A percentile compares a stretch with the other conserved stretches of the same genome.
Conservation (phyloP, 129 eudicot genomes). For the Pseudognaphalium luteoalbum region DNA sequence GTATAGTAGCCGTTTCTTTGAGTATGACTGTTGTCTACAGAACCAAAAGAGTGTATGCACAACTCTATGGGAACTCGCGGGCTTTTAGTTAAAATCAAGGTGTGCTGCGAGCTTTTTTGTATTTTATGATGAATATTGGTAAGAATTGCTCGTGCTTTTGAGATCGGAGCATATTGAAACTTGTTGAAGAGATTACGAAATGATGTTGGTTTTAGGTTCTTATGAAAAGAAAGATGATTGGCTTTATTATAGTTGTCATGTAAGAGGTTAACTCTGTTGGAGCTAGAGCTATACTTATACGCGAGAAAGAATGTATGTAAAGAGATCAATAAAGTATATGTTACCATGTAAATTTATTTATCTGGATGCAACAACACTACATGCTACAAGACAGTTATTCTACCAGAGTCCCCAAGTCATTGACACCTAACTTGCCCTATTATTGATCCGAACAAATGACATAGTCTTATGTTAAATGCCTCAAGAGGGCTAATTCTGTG, state of each 20-base stretch:
- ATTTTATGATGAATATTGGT: neutral
- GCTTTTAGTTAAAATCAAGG: slow-evolving; percentile 3
- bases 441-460: too few species aligned
- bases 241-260: neutral
- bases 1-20: slow-evolving; percentile 43
- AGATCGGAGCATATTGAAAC: neutral
- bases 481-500: too few species aligned
- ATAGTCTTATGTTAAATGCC: too few species aligned
- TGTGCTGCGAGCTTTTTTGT: neutral
- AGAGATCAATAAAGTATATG: slow-evolving; percentile 12
- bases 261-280: too few species aligned
- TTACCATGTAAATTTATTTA: too few species aligned
- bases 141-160: neutral
- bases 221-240: neutral
- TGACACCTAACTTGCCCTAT: too few species aligned
- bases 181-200: neutral
- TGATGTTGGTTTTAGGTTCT: neutral
- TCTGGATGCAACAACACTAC: too few species aligned
- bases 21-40: slow-evolving; percentile 59
- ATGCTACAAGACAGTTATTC: too few species aligned
- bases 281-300: neutral
- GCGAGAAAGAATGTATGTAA: slow-evolving; percentile 1
- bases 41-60: slow-evolving; percentile 62
- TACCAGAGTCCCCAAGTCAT: too few species aligned
- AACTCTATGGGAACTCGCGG: slow-evolving; percentile 43